Base-by-base conservation (phyloP, 805 yeast species). In the Metschnikowia aberdeeniae region DNA sequence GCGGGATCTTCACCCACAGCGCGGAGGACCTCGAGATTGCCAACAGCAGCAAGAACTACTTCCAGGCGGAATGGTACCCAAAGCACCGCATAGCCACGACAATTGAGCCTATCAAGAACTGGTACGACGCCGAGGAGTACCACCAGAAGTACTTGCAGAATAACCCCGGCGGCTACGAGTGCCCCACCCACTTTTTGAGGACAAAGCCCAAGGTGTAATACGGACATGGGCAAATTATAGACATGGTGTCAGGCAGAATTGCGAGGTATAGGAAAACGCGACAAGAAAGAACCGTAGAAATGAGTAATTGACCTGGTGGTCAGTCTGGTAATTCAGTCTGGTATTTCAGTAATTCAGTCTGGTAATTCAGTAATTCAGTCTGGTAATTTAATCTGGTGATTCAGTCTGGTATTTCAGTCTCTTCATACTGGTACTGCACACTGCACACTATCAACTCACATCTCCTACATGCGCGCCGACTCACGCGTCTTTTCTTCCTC, bases 41-140 rank as follows among this genome's bases (percentile, higher is more conserved):
- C 3, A 51, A 65, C 43, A 56, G 62, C 24, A 70, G 74, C 2
- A 75, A 76, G 52, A 74, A 75, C 20, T 73, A 71, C 38, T 73
- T 81, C 61, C 93, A 89, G 61, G 77, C 77, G 45, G 75, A 78
- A 47, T 93, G 92, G 86, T 85, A 83, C 64, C 82, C 83, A n/a
- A 72, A 75, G 39, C 75, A 83, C 57, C 68, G 70, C 46, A 84
- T 93, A 24, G 84, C 70, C 37, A 89, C 98, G 1, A 68, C 67
- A 36, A 78, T 90, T 42, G 85, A 80, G 58, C 84, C 86, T 7
- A 75, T 89, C 36, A 61, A 70, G 41, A 73, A 72, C 47, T 93
- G 87, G 75, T 84, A 82, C 71, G 97, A 90, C 60, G 98, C 97
- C n/a, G 99, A 92, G 66, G 90, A 82, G 31, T 92, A 90, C 63